These are phyloP conservation scores for Cordyceps fumosorosea DNA, from an alignment of 2,329 filamentous ascomycete species.

Conservation along the genomic window DNA sequence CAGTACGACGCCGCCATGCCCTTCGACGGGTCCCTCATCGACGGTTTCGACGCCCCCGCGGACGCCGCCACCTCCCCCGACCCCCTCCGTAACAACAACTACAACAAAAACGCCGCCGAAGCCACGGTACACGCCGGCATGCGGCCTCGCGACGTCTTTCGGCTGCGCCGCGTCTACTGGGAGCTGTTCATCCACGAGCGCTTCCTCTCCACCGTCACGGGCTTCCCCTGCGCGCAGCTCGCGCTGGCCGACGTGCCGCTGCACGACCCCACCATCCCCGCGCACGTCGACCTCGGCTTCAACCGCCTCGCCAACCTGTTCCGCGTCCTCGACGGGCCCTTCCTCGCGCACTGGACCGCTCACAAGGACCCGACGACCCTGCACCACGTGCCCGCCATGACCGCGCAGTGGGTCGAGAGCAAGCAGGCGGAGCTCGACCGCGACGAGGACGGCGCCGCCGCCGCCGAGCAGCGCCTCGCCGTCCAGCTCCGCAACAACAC, in stretches of 20 bases:
- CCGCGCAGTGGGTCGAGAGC: conserved; percentile 33
- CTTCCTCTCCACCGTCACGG: conserved; percentile 46
- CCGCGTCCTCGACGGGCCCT: conserved; percentile 30
- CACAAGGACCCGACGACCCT: conserved; percentile 21
- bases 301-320: conserved; percentile 32
- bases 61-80: not conserved
- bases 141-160: conserved; percentile 2
- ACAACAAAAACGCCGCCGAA: not conserved
- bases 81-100: not conserved
- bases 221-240: conserved; percentile 32
- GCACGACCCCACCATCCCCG: conserved; percentile 27
- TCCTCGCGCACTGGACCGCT: conserved; percentile 31
- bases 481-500: conserved; percentile 15
- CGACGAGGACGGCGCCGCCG: conserved; percentile 28
- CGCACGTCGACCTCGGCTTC: conserved; percentile 31
- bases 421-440: conserved; percentile 35
- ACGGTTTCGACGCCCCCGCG: not conserved
- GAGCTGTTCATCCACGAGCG: conserved; percentile 50
- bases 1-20: conserved; percentile 24
- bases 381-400: conserved; percentile 20
- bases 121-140: not conserved
- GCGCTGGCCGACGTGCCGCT: conserved; percentile 26
- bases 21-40: not conserved
- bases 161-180: conserved; percentile 45
- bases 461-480: conserved; percentile 22